These are phyloP conservation scores for Stenocarpella maydis DNA, from an alignment of 2,329 filamentous ascomycete species.

Conservation along the genomic window DNA sequence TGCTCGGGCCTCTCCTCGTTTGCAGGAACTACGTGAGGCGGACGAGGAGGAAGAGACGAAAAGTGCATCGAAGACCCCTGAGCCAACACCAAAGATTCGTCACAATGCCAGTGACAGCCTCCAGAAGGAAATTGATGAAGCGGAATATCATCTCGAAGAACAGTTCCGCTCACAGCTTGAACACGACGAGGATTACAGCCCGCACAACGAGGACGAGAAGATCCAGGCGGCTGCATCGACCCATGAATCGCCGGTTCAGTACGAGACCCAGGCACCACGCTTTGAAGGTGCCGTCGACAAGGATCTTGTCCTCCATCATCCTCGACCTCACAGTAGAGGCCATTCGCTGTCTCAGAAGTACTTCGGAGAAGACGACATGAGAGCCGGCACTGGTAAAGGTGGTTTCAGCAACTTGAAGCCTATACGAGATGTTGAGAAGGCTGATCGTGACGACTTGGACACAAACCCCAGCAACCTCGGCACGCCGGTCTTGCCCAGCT, in stretches of 20 bases:
- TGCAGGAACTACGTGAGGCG: constrained; percentile 78
- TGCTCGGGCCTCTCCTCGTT: constrained; percentile 64
- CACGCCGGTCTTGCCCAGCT: constrained; percentile 63
- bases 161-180: constrained; percentile 81
- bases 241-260: constrained; percentile 55
- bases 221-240: constrained; percentile 41
- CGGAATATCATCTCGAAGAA: constrained; percentile 85
- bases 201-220: constrained; percentile 58
- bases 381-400: constrained; percentile 48
- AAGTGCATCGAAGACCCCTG: constrained; percentile 63
- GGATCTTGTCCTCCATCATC: constrained; percentile 71
- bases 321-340: constrained; percentile 76
- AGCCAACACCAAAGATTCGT: constrained; percentile 55
- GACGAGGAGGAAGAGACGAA: constrained; percentile 68
- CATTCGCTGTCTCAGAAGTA: constrained; percentile 76
- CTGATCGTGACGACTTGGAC: constrained; percentile 69
- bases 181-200: constrained; percentile 76
- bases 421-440: constrained; percentile 56
- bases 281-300: constrained; percentile 63
- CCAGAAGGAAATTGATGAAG: constrained; percentile 85
- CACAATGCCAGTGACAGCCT: constrained; percentile 81
- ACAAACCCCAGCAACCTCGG: constrained; percentile 78
- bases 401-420: constrained; percentile 49
- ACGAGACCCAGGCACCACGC: constrained; percentile 54
- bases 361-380: constrained; percentile 63